phyloP scores from a whole-genome alignment of 1,139 yeast genomes.

The Lodderomyces margitis region DNA sequence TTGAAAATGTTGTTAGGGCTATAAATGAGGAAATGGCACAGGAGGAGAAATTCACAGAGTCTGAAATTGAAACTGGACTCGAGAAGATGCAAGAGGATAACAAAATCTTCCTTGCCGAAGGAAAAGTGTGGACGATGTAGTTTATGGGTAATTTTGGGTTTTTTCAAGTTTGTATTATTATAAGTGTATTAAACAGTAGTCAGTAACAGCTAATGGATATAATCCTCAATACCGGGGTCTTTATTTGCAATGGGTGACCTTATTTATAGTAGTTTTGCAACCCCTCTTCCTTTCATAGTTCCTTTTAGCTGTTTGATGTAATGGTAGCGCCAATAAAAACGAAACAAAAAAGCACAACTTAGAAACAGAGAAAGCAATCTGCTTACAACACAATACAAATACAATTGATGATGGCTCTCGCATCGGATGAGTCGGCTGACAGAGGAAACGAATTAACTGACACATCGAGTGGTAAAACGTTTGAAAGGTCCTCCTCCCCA shows the following conservation, averaged over 20 bases:
- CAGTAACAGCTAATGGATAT: too few species aligned
- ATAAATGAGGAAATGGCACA: conserved; percentile 55
- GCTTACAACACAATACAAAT: too few species aligned
- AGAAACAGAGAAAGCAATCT: too few species aligned
- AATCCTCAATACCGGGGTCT: too few species aligned
- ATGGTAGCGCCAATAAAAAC: neutral
- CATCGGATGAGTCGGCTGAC: neutral
- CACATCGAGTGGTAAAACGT: too few species aligned
- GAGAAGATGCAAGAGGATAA: conserved; percentile 52
- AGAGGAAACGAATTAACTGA: neutral
- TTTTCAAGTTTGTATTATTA: neutral
- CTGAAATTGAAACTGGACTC: conserved; percentile 57
- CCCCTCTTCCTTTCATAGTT: too few species aligned
- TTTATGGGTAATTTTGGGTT: neutral
- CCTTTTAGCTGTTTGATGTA: too few species aligned
- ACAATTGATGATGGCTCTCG: neutral
- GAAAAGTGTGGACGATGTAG: conserved; percentile 40
- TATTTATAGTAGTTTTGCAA: too few species aligned
- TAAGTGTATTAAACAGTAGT: neutral
- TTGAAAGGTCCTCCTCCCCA: neutral
- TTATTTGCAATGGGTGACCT: too few species aligned
- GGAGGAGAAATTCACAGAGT: conserved; percentile 55
- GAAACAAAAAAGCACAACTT: too few species aligned
- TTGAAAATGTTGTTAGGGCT: conserved; percentile 40
- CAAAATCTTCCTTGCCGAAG: conserved; percentile 60